These are phyloP conservation scores for Linderniella brevidens DNA, from an alignment of 257 asterid genomes.

Conservation along the genomic window DNA sequence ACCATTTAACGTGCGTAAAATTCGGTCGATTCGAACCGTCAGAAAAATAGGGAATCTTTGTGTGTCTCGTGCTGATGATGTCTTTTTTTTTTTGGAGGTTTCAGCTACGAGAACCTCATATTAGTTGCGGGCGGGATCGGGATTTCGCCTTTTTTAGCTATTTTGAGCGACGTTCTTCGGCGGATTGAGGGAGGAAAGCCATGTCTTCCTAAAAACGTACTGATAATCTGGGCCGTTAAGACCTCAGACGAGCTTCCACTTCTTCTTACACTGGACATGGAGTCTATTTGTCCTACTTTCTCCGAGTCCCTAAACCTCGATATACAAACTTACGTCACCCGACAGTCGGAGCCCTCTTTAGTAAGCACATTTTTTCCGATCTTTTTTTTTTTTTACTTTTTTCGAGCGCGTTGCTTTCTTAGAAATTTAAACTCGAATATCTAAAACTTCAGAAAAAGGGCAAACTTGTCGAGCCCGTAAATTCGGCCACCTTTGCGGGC, in stretches of 20 bases:
- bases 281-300: slow-evolving; percentile 37
- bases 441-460: slow-evolving; percentile 60
- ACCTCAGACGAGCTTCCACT: slow-evolving; percentile 70
- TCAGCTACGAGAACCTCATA: slow-evolving; percentile 67
- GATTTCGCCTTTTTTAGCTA: slow-evolving; percentile 72
- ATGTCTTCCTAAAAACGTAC: slow-evolving; percentile 44
- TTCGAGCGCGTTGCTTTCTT: not conserved
- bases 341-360: slow-evolving; percentile 63
- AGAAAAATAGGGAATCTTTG: too few relatives aligned
- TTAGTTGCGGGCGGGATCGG: slow-evolving; percentile 93
- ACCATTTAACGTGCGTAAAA: slow-evolving; percentile 44
- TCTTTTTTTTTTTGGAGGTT: not conserved
- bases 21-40: too few relatives aligned
- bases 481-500: slow-evolving; percentile 17
- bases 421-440: not conserved
- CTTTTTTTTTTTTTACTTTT: not conserved
- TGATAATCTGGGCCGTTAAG: slow-evolving; percentile 70
- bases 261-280: slow-evolving; percentile 46
- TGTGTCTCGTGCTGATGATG: not conserved
- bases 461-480: slow-evolving; percentile 15
- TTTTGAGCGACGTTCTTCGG: slow-evolving; percentile 66
- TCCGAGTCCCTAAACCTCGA: slow-evolving; percentile 43
- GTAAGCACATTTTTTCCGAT: slow-evolving; percentile 16
- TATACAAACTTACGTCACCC: slow-evolving; percentile 64
- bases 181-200: slow-evolving; percentile 35